phyloP scores from a whole-genome alignment of 2,329 filamentous ascomycete genomes.

The Davidsoniella neocaledoniae region DNA sequence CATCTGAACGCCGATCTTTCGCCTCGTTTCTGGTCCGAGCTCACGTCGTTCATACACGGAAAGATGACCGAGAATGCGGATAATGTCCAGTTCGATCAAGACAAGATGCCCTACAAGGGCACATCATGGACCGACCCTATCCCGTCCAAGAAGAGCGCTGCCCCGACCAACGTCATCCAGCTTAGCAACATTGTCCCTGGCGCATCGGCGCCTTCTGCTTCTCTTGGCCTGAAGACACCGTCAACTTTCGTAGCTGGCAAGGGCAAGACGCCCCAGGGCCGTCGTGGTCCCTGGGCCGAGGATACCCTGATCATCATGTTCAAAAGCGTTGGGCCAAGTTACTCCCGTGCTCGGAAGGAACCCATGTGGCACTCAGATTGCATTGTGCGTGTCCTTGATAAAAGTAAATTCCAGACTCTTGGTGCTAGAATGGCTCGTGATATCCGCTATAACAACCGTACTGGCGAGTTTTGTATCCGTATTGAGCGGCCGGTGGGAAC shows the following conservation, averaged over 20 bases:
- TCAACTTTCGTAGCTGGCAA: neutral
- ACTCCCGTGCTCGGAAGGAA: slow-evolving; percentile 3
- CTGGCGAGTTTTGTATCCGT: slow-evolving; percentile 46
- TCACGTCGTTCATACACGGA: slow-evolving; percentile 27
- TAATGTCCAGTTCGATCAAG: slow-evolving; percentile 22
- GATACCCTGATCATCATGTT: slow-evolving; percentile 44
- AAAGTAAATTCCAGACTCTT: slow-evolving; percentile 37
- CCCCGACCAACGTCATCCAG: slow-evolving; percentile 33
- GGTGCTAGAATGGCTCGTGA: slow-evolving; percentile 39
- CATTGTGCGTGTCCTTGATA: slow-evolving; percentile 35
- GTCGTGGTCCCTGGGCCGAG: slow-evolving; percentile 33
- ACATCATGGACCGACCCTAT: slow-evolving; percentile 21
- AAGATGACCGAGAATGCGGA: slow-evolving; percentile 5
- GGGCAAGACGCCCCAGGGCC: neutral
- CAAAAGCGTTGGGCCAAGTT: slow-evolving; percentile 24
- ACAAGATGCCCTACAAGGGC: slow-evolving; percentile 24
- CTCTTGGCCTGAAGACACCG: neutral
- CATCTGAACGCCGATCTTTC: slow-evolving; percentile 28
- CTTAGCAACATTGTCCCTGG: slow-evolving; percentile 28
- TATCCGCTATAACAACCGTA: slow-evolving; percentile 41
- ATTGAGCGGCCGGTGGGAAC: slow-evolving; percentile 41
- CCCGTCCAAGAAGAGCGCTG: slow-evolving; percentile 26
- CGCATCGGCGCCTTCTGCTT: slow-evolving; percentile 2
- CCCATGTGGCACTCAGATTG: slow-evolving; percentile 33
- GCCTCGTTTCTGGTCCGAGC: slow-evolving; percentile 33